phyloP scores from a whole-genome alignment of 2,329 filamentous ascomycete genomes.

The Penicillium expansum region DNA sequence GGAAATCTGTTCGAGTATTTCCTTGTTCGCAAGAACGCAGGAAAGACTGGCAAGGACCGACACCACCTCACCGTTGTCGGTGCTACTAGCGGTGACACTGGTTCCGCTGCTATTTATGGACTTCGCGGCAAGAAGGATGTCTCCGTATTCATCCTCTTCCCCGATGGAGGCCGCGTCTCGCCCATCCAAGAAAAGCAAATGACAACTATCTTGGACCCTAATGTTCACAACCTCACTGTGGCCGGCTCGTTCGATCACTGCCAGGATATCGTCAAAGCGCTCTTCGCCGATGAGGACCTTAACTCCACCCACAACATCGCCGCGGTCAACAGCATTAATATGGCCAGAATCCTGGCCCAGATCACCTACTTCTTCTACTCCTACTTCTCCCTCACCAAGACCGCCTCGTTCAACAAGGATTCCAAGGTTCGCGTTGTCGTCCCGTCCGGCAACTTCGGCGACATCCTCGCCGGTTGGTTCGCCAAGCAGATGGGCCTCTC shows the following conservation, averaged over 20 bases:
- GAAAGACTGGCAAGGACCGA: slow-evolving; percentile 53
- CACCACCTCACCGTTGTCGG: slow-evolving; percentile 84
- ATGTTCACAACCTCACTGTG: slow-evolving; percentile 89
- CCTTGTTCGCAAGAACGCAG: slow-evolving; percentile 45
- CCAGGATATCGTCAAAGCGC: slow-evolving; percentile 91
- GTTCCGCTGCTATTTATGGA: slow-evolving; percentile 93
- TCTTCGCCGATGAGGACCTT: slow-evolving; percentile 81
- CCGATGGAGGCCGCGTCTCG: slow-evolving; percentile 80
- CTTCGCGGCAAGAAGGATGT: slow-evolving; percentile 95
- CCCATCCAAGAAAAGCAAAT: slow-evolving; percentile 89
- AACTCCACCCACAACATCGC: slow-evolving; percentile 81
- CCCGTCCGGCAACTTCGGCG: slow-evolving; percentile 94
- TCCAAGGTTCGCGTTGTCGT: slow-evolving; percentile 73
- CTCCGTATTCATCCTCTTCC: slow-evolving; percentile 90
- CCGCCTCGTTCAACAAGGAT: slow-evolving; percentile 59
- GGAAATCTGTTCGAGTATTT: slow-evolving; percentile 75
- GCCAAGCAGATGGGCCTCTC: slow-evolving; percentile 87
- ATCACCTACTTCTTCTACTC: slow-evolving; percentile 97
- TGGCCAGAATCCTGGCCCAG: slow-evolving; percentile 89
- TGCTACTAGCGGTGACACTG: slow-evolving; percentile 81
- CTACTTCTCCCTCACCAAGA: slow-evolving; percentile 73
- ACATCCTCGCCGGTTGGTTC: slow-evolving; percentile 86
- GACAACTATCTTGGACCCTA: slow-evolving; percentile 82
- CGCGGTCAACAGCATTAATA: slow-evolving; percentile 97
- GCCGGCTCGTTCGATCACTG: slow-evolving; percentile 94